Percentiles rank a stretch among this genome's conserved stretches.
Conservation (phyloP, 1,139 yeast genomes). For the Yamadazyma conglobata region DNA sequence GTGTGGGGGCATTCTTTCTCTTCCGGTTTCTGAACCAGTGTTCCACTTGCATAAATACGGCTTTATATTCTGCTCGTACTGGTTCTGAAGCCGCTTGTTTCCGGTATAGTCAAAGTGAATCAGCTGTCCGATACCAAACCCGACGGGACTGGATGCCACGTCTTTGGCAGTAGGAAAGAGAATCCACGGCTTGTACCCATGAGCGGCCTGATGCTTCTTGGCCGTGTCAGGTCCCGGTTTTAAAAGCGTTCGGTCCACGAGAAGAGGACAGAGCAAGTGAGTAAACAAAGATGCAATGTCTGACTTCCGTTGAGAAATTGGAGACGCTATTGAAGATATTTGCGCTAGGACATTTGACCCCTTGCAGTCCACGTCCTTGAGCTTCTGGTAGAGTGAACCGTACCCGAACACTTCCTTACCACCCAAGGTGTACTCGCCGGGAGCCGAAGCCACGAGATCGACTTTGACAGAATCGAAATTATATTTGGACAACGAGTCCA, state of each 20-base stretch:
- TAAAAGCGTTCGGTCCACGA: slow-evolving; percentile 20
- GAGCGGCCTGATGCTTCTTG: slow-evolving; percentile 21
- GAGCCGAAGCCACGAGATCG: slow-evolving; percentile 56
- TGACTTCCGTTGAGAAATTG: slow-evolving; percentile 33
- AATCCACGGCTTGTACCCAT: slow-evolving; percentile 43
- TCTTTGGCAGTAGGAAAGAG: slow-evolving; percentile 56
- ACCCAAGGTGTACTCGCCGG: slow-evolving; percentile 33
- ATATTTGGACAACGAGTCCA: slow-evolving; percentile 24
- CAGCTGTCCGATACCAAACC: slow-evolving; percentile 52
- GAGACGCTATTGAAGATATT: slow-evolving; percentile 59
- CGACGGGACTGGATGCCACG: slow-evolving; percentile 40
- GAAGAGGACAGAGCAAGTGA: slow-evolving; percentile 50
- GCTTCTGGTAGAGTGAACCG: slow-evolving; percentile 43
- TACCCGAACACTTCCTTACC: slow-evolving; percentile 43
- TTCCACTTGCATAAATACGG: slow-evolving; percentile 37
- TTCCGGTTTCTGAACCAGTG: slow-evolving; percentile 17
- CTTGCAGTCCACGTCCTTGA: slow-evolving; percentile 29
- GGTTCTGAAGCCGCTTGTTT: slow-evolving; percentile 20
- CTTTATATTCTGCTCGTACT: slow-evolving; percentile 30
- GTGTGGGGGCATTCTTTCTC: slow-evolving; percentile 39
- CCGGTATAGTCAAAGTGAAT: slow-evolving; percentile 45
- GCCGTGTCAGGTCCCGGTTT: slow-evolving; percentile 29
- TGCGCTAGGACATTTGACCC: slow-evolving; percentile 39
- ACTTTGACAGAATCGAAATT: slow-evolving; percentile 49
- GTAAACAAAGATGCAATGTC: slow-evolving; percentile 48